Evolutionary conservation across 441 rosid species (phyloP), one percentile per base, ranked within the genome.

Genomic region (Biscutella laevigata): DNA sequence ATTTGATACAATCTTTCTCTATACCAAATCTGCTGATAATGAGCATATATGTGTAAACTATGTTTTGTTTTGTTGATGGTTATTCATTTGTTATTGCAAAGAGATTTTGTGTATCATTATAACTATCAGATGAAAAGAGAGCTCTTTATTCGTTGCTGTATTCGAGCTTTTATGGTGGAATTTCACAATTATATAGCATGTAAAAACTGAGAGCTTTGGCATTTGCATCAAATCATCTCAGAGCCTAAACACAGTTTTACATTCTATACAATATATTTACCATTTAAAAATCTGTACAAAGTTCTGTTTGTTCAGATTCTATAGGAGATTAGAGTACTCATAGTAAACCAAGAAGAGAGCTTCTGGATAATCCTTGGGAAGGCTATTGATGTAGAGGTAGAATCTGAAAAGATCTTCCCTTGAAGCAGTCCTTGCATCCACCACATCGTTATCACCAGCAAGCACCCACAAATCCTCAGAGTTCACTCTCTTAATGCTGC

Each of bases 391-490:
- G 57, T 86, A 92, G 44, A 80, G 88, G 63, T 92, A 82, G 78
- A 92, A 92, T 7, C 79, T 81, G 62, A 77, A 58, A 72, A 88
- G 69, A 59, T 92, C 95, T 64, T 86, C 90, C 48, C 62, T 76
- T 4, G 86, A 71, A 41, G 77, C 77, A 0, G 88, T 81, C 74
- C 74, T 74, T 2, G 71, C 50, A 69, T 88, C 99, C 21, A 86
- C 84, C 68, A 92, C 92, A 27, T 92, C 99, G 2, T 76, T 77
- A 35, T 78, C 67, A 56, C 90, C 83, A 3, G 95, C 91, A 52
- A 92, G 95, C 64, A 92, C 99, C 99, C 99, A 92, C 53, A 92
- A 67, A 54, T 92, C 99, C 71, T 86, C 95, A 6, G 95, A 92
- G 60, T 88, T 88, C 19, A 92, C 99, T 67, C 99, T 82, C 77